Evolutionary conservation across 2,329 filamentous ascomycete genomes (phyloP).

Genomic region (Ambrosiella xylebori): DNA sequence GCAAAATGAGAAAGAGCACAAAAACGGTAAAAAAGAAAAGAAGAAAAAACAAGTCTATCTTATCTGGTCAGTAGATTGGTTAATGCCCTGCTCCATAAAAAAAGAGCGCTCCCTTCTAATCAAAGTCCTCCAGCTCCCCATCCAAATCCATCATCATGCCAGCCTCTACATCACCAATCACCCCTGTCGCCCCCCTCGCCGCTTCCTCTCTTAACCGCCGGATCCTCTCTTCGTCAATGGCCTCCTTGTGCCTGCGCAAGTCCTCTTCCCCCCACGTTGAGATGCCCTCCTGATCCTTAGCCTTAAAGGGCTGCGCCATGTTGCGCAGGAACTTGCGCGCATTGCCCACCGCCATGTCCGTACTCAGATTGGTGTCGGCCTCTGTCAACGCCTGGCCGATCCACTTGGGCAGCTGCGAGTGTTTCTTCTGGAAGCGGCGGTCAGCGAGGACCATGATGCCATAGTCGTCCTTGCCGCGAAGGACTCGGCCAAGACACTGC

Average conservation of each 20-base stretch:
- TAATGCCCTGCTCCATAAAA: not conserved
- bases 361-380: slow-evolving; percentile 75
- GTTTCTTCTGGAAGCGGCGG: slow-evolving; percentile 81
- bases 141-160: slow-evolving; percentile 33
- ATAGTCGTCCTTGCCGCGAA: slow-evolving; percentile 95
- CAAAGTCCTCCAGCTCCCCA: slow-evolving; percentile 14
- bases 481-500: slow-evolving; percentile 84
- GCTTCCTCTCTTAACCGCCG: slow-evolving; percentile 37
- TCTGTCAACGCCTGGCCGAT: slow-evolving; percentile 79
- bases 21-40: too few species aligned
- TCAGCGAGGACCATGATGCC: slow-evolving; percentile 99
- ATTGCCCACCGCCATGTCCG: slow-evolving; percentile 81
- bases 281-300: slow-evolving; percentile 75
- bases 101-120: not conserved
- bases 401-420: slow-evolving; percentile 85
- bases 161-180: slow-evolving; percentile 28
- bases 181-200: slow-evolving; percentile 14
- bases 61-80: not conserved
- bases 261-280: slow-evolving; percentile 80
- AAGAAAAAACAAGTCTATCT: too few species aligned
- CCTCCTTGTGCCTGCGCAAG: slow-evolving; percentile 59
- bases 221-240: slow-evolving; percentile 51
- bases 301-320: slow-evolving; percentile 81
- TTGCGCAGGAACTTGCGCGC: slow-evolving; percentile 77
- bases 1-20: too few species aligned